Evolutionary conservation across 2,329 filamentous ascomycete species (phyloP).

Genomic region (Aspergillus neotritici): DNA sequence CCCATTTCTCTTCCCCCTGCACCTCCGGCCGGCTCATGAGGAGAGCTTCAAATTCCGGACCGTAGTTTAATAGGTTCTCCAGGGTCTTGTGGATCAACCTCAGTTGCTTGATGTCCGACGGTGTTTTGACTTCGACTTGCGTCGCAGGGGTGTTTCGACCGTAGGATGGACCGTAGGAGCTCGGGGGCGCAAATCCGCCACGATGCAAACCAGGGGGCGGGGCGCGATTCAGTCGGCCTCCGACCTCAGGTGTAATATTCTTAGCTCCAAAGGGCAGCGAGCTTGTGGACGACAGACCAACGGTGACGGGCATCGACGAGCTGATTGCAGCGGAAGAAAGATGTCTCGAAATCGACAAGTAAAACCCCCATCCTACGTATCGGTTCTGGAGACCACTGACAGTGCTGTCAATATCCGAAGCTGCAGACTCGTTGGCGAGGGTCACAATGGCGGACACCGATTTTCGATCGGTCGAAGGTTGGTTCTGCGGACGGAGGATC

Average conservation of each 20-base stretch:
- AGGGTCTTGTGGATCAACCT: conserved; percentile 83
- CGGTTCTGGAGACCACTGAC: conserved; percentile 74
- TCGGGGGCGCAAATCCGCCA: conserved; percentile 69
- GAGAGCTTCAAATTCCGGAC: conserved; percentile 82
- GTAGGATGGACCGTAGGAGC: conserved; percentile 55
- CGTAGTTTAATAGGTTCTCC: conserved; percentile 71
- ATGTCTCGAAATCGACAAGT: conserved; percentile 73
- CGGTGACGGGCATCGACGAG: conserved; percentile 46
- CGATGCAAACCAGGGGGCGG: conserved; percentile 47
- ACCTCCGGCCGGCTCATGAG: conserved; percentile 83
- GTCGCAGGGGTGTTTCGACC: conserved; percentile 47
- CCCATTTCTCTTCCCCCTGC: conserved; percentile 81
- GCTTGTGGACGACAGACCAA: conserved; percentile 43
- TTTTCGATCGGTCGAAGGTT: conserved; percentile 55
- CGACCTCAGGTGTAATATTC: conserved; percentile 48
- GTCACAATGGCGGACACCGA: conserved; percentile 74
- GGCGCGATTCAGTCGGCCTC: conserved; percentile 45
- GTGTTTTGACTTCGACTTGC: conserved; percentile 68
- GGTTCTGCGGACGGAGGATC: conserved; percentile 54
- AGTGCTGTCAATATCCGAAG: conserved; percentile 73
- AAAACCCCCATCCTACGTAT: conserved; percentile 80
- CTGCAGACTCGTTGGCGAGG: conserved; percentile 71
- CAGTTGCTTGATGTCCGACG: conserved; percentile 70
- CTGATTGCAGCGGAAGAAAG: conserved; percentile 69
- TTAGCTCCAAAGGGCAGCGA: conserved; percentile 75